These are phyloP conservation scores for Cochlearia excelsa DNA, from an alignment of 345 rosid genomes.

Conservation along the genomic window DNA sequence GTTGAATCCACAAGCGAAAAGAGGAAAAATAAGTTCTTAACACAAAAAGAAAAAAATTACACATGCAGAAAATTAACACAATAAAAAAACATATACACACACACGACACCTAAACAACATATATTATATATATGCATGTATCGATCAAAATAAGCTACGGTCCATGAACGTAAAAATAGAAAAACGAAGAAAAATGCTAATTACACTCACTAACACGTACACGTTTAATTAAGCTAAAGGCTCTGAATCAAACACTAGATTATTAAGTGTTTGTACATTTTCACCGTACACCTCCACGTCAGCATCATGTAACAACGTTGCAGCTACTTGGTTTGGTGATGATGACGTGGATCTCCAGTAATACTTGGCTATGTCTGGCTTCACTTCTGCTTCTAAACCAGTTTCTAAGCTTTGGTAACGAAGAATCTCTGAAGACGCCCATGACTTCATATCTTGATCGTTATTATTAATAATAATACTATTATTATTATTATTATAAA, in stretches of 20 bases:
- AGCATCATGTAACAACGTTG: constrained; percentile 21
- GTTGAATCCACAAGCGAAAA: constrained; percentile 5
- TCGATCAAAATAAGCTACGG: constrained; percentile 5
- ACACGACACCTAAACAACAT: constrained; percentile 13
- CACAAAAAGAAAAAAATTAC: background rate
- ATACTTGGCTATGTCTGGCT: constrained; percentile 34
- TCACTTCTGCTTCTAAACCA: constrained; percentile 35
- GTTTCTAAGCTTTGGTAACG: constrained; percentile 32
- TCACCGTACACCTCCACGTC: constrained; percentile 28
- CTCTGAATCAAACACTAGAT: constrained; percentile 27
- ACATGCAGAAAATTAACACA: constrained; percentile 21
- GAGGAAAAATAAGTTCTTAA: background rate
- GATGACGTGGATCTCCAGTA: constrained; percentile 33
- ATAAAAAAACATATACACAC: constrained; percentile 23
- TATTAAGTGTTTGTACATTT: constrained; percentile 28
- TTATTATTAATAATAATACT: constrained; percentile 1
- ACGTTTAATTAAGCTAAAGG: constrained; percentile 16
- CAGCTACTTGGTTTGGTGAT: constrained; percentile 32
- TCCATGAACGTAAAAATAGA: constrained; percentile 15
- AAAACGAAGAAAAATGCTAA: constrained; percentile 9
- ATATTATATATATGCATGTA: constrained; percentile 16
- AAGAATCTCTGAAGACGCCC: constrained; percentile 29
- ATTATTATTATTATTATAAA: constrained; percentile 14
- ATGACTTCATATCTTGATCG: constrained; percentile 29
- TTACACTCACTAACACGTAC: constrained; percentile 14